A percentile compares a stretch with the other conserved stretches of the same genome.
These are phyloP conservation scores for Oryza officinalis DNA, from an alignment of 176 grass and related monocot species.

Conservation along the genomic window DNA sequence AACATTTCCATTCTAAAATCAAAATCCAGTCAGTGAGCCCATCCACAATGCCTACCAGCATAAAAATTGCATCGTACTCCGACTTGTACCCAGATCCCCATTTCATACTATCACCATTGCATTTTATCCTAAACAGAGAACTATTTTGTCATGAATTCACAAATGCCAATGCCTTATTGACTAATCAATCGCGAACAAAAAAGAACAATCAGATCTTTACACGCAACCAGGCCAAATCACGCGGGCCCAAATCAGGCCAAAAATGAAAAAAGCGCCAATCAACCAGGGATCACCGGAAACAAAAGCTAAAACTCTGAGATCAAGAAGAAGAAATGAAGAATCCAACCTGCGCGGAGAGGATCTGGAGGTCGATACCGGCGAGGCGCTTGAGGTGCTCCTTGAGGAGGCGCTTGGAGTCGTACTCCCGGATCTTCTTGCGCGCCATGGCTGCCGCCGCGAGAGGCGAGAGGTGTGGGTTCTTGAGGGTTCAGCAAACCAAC, in stretches of 20 bases:
- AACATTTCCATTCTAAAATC: background rate
- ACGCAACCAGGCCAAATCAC: background rate
- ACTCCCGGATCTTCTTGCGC: slow-evolving; percentile 93
- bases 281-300: background rate
- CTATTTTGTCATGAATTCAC: background rate
- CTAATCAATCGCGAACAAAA: background rate
- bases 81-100: slow-evolving; percentile 8
- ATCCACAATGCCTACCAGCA: background rate
- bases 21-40: background rate
- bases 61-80: background rate
- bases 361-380: slow-evolving; percentile 70
- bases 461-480: background rate
- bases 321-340: background rate
- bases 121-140: background rate
- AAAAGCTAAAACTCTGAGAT: background rate
- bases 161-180: background rate
- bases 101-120: background rate
- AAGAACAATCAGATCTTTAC: background rate
- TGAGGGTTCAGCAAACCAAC: background rate
- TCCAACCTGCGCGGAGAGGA: slow-evolving; percentile 76
- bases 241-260: background rate
- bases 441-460: slow-evolving; percentile 56
- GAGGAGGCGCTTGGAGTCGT: slow-evolving; percentile 87
- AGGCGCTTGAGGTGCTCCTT: slow-evolving; percentile 90
- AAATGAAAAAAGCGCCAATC: background rate